Percentiles rank a stretch among this genome's conserved stretches.
Evolutionary conservation across 345 rosid species (phyloP).

Genomic region (Acer saccharum): DNA sequence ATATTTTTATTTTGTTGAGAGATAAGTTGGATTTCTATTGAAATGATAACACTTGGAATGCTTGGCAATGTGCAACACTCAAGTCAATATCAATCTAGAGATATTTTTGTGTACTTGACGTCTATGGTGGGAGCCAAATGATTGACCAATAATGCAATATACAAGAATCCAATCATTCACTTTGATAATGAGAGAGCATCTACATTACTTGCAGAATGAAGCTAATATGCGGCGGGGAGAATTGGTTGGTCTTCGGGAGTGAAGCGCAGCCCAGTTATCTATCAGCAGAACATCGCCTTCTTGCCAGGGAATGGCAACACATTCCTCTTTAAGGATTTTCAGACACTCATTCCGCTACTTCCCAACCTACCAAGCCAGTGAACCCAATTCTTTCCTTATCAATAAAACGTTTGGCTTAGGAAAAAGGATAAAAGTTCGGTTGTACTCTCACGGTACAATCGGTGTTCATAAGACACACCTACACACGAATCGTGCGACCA

Average conservation of each 20-base stretch:
- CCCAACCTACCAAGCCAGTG: constrained; percentile 92
- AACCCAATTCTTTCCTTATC: constrained; percentile 50
- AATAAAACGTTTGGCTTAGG: too few relatives aligned
- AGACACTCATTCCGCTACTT: constrained; percentile 61
- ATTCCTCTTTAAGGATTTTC: constrained; percentile 72
- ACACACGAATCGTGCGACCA: too few relatives aligned
- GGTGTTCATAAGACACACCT: too few relatives aligned
- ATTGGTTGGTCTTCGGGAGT: constrained; percentile 61
- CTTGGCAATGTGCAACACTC: too few relatives aligned
- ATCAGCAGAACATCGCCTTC: constrained; percentile 76
- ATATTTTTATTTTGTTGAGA: too few relatives aligned
- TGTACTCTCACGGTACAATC: too few relatives aligned
- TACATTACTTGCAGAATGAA: constrained; percentile 69
- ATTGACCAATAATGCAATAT: background rate
- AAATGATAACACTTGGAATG: too few relatives aligned
- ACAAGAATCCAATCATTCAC: background rate
- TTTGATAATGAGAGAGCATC: background rate
- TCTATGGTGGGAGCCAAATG: too few relatives aligned
- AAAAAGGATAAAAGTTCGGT: too few relatives aligned
- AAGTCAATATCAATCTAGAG: too few relatives aligned
- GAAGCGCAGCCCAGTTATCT: constrained; percentile 88
- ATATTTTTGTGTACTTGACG: too few relatives aligned
- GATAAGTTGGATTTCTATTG: too few relatives aligned
- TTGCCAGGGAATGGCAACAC: constrained; percentile 81
- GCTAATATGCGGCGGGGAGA: constrained; percentile 83